Percentiles rank a stretch among this genome's conserved stretches.
phyloP scores from a whole-genome alignment of 108 stramenopile genomes.

The Nannochloropsis salina region DNA sequence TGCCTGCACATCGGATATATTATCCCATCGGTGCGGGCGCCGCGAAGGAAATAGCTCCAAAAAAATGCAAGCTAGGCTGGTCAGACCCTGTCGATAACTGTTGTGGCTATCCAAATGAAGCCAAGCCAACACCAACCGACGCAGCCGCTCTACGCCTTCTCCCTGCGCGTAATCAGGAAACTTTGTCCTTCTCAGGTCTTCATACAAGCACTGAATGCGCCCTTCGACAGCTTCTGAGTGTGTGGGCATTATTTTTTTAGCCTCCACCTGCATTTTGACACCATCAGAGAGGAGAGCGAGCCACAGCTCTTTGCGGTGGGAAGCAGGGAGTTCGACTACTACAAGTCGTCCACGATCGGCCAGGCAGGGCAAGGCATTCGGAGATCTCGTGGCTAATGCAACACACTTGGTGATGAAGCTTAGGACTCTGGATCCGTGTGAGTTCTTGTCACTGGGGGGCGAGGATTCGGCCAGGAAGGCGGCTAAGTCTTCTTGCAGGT shows the following conservation, averaged over 20 bases:
- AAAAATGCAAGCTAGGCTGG: not conserved
- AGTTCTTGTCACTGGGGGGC: no score
- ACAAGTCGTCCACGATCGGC: not conserved
- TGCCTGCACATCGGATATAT: not conserved
- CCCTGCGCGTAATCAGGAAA: constrained; percentile 5
- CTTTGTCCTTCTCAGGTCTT: constrained; percentile 13
- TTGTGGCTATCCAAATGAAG: not conserved
- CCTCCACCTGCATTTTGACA: not conserved
- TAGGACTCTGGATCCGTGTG: no score
- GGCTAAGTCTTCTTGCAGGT: not conserved
- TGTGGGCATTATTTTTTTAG: not conserved
- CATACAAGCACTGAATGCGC: not conserved
- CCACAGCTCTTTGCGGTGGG: constrained; percentile 14
- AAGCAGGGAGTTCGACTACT: not conserved
- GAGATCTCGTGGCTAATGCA: no score
- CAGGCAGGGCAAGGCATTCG: not conserved
- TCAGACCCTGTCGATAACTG: not conserved
- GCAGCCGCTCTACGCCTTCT: not conserved
- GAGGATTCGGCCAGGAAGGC: not conserved
- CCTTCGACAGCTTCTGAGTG: not conserved
- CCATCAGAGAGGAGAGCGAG: not conserved
- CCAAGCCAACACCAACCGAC: not conserved
- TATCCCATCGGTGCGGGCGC: not conserved
- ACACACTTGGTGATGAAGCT: no score
- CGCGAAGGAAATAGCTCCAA: not conserved